Evolutionary conservation across 2,329 filamentous ascomycete genomes (phyloP), one percentile per base, ranked within the genome.

Genomic region (Rasamsonia emersonii): DNA sequence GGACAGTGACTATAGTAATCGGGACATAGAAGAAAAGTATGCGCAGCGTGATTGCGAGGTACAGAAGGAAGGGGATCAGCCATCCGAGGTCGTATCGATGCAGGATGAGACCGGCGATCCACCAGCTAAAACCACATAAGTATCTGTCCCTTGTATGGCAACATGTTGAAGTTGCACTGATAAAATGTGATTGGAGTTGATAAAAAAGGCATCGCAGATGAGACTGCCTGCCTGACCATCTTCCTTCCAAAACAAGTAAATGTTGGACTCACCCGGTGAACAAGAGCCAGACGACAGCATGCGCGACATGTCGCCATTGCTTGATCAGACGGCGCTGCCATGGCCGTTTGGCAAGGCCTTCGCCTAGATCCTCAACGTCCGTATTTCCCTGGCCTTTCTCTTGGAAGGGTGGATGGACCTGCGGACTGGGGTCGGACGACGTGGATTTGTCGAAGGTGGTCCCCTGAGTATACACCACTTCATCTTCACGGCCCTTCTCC

Each of bases 31-130:
- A 75, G 53, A 80, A 82, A 51, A 93, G 43, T 29, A 93, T 56
- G 19, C 86, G 80, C 30, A 91, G 64, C 8, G 73, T 75, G 46
- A 93, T 77, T 43, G 67, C 70, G 27, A 93, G 73, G 68, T 80
- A 93, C 28, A 94, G 53, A 30, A 93, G 68, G 60, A 93, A 91
- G 0, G 86, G 86, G 30, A 88, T 74, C 35, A 93, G 60, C 86
- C 86, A 93, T 50, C 84, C 85, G 59, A 72, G 69, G 49, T 86
- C 76, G 37, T 79, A 45, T 37, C 75, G 75, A 54, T 89, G 84
- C 32, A 85, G 65, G 37, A 86, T 67, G 28, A 89, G 63, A 33
- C 78, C 75, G 5, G 80, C 77, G 42, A 88, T 79, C 81, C 81
- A 88, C 82, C 82, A 86, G 48, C 71, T 70, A 43, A 13, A 19